Base-by-base conservation (phyloP, 371 early-diverging fungal species). In the Saksenaea vasiformis region DNA sequence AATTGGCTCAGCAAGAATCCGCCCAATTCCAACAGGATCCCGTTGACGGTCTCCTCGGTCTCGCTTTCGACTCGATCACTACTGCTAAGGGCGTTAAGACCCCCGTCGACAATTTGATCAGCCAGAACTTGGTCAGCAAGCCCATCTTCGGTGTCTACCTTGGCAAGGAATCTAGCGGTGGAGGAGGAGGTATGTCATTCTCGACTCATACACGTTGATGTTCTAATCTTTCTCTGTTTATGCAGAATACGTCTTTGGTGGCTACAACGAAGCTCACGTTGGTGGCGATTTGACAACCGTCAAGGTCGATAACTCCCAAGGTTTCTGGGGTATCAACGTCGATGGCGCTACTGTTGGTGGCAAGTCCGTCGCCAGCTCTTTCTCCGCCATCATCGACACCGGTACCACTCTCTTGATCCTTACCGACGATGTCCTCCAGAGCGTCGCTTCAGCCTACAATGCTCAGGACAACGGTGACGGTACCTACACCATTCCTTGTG, bases 321-420 rank as follows among this genome's bases (percentile, higher is more conserved):
- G 72, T 13, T 68, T 38, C 54, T 68, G 63, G 63, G 61, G 64
- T 17, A 35, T 72, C 38, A 51, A 19, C 2, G 69, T 69, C 5
- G 67, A 66, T 41, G 24, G 36, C 15, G 17, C 54, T 9, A 44
- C 54, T 11, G 43, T 54, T 17, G 66, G 57, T 26, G 26, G 9
- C 38, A 35, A 54, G 17, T 26, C 39, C 7, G 22, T 26, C 1
- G 57, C 57, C 13, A 27, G 34, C 34, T 14, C 24, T 3, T 56
- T 71, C 43, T 14, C 28, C 0, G 86, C 77, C 11, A 85, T 87
- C 59, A 54, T 87, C 47, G 89, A 89, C 64, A 89, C 89, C 5
- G 88, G 89, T 15, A 85, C 87, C 41, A 85, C 85, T 1, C 65
- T 87, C 19, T 69, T 87, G 60, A 69, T 87, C 38, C 75, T 85